phyloP scores from a whole-genome alignment of 768 basidiomycete species.

The Leccinum imitatum region DNA sequence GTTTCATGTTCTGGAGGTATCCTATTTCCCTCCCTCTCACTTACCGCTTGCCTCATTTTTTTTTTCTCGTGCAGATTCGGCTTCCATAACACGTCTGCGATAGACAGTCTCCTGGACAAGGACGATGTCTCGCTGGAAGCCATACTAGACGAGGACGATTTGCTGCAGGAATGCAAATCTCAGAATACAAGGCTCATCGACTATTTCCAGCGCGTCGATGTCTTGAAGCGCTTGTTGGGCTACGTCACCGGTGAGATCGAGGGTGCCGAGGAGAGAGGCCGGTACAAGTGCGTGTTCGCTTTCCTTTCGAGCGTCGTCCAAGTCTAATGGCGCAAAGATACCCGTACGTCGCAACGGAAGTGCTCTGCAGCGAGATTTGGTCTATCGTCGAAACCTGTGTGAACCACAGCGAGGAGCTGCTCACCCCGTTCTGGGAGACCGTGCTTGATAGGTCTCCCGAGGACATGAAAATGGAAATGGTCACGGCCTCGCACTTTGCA shows the following conservation, averaged over 20 bases:
- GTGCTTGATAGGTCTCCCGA: conserved; percentile 77
- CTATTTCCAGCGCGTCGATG: conserved; percentile 81
- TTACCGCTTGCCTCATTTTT: not conserved
- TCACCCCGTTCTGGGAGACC: conserved; percentile 90
- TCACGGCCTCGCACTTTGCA: conserved; percentile 91
- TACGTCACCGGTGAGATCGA: conserved; percentile 90
- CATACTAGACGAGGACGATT: conserved; percentile 90
- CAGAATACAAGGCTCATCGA: conserved; percentile 89
- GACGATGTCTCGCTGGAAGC: conserved; percentile 88
- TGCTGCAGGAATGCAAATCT: conserved; percentile 92
- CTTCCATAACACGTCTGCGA: conserved; percentile 84
- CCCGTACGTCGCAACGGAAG: conserved; percentile 90
- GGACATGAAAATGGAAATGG: conserved; percentile 83
- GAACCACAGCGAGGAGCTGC: conserved; percentile 63
- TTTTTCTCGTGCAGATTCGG: conserved; percentile 62
- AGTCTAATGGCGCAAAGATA: conserved; percentile 52
- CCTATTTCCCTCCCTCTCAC: conserved; percentile 1
- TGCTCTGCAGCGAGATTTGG: conserved; percentile 95
- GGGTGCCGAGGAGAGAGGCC: conserved; percentile 71
- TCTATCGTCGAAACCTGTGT: conserved; percentile 90
- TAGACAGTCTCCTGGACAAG: conserved; percentile 89
- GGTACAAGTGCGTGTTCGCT: conserved; percentile 68
- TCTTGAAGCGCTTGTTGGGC: conserved; percentile 74
- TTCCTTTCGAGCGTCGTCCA: not conserved
- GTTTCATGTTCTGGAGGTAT: conserved; percentile 52